Evolutionary conservation across 1,284 basidiomycete species (phyloP).

Genomic region (Mycena citricolor): DNA sequence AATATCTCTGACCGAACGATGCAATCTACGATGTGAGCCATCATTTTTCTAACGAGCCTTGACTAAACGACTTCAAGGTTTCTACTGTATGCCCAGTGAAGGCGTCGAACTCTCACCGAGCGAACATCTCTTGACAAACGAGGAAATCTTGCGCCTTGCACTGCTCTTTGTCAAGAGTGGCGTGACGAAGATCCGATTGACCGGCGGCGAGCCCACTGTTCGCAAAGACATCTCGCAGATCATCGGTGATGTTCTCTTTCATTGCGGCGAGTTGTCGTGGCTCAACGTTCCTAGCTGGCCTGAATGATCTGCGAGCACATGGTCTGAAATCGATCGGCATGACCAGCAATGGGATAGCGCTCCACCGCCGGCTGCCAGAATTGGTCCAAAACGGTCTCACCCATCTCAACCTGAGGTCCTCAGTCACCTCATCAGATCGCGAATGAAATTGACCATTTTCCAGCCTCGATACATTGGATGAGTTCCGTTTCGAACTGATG

Average conservation of each 20-base stretch:
- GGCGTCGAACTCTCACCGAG: slow-evolving; percentile 76
- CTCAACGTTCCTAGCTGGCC: slow-evolving; percentile 40
- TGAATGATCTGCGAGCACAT: slow-evolving; percentile 53
- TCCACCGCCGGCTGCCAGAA: slow-evolving; percentile 69
- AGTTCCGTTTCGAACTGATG: slow-evolving; percentile 86
- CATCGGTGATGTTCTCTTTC: slow-evolving; percentile 48
- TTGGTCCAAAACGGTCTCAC: slow-evolving; percentile 75
- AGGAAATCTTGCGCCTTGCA: slow-evolving; percentile 76
- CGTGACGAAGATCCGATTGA: slow-evolving; percentile 84
- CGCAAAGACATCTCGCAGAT: slow-evolving; percentile 77
- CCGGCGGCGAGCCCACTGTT: slow-evolving; percentile 87
- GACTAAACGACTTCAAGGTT: slow-evolving; percentile 47
- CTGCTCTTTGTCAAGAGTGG: slow-evolving; percentile 79
- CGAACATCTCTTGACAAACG: slow-evolving; percentile 68
- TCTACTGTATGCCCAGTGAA: slow-evolving; percentile 89
- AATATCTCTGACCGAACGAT: slow-evolving; percentile 84
- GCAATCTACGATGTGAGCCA: slow-evolving; percentile 79
- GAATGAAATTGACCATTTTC: slow-evolving; percentile 10
- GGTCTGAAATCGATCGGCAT: slow-evolving; percentile 81
- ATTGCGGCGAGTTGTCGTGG: neutral
- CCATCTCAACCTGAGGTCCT: slow-evolving; percentile 78
- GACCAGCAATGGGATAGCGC: slow-evolving; percentile 81
- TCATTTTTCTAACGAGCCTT: neutral
- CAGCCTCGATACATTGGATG: slow-evolving; percentile 85
- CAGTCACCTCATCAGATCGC: neutral